Evolutionary conservation across 2,329 filamentous ascomycete genomes (phyloP), one percentile per base, ranked within the genome.

Genomic region (Claviceps sp.): DNA sequence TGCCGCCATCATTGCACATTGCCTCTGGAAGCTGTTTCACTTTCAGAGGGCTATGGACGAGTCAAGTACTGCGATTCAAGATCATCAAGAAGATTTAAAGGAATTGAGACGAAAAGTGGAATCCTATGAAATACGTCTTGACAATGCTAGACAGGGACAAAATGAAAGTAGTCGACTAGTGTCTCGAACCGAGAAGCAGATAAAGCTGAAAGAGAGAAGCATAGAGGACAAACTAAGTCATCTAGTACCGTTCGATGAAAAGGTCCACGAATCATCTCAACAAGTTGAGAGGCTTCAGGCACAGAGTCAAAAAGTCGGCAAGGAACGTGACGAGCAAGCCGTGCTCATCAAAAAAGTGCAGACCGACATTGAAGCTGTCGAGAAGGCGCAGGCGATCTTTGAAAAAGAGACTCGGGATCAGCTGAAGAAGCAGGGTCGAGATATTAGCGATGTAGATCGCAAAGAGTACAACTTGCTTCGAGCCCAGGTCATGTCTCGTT

Each of bases 1-100:
- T 64, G 80, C 88, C 50, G 93, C 91, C 7, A 86, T 96, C 52
- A 87, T 97, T 51, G 90, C 86, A 1, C 91, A 97, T 58, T 90
- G 94, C 37, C 73, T 98, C 14, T 98, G 91, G 91, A 97, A 96
- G 69, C 76, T 98, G 1, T 97, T 88, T 66, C 89, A 95, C 63
- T 94, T 95, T 65, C 91, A 98, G 66, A 85, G 84, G 53, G 80
- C 89, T 34, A 96, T 98, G 73, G 88, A 96, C 59, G 86, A 91
- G 59, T 95, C 93, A 23, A 90, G 85, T 58, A 82, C 82, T 45
- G 84, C 93, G 61, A 98, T 98, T 53, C 85, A 91, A 61, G 88
- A 87, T 59, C 89, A 96, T 60, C 90, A 97, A 61, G 88, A 95
- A 62, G 90, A 97, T 59, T 75, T 98, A 20, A 95, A 95, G 65